These are phyloP conservation scores for Russula foetens DNA, from an alignment of 768 basidiomycete genomes.

Conservation along the genomic window DNA sequence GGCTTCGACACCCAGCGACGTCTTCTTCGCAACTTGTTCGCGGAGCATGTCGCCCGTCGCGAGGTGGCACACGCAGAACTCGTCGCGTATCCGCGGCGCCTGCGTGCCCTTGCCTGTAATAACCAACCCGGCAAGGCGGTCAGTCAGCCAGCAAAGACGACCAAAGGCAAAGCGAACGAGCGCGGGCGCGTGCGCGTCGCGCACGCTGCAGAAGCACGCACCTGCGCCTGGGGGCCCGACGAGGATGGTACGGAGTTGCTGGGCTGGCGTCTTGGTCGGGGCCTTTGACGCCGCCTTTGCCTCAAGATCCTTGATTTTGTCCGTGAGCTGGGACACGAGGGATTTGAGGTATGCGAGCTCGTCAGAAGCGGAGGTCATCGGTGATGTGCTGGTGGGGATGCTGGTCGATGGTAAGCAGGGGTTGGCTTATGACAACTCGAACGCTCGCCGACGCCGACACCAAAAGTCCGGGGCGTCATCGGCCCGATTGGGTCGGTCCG, in stretches of 20 bases:
- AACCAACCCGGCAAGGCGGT: background rate
- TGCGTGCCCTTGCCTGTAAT: slow-evolving; percentile 94
- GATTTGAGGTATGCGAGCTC: slow-evolving; percentile 94
- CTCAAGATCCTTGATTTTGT: slow-evolving; percentile 82
- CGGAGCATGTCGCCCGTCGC: slow-evolving; percentile 99
- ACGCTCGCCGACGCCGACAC: too few species aligned
- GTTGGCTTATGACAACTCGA: background rate
- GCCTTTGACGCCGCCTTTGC: slow-evolving; percentile 40
- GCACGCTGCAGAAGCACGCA: slow-evolving; percentile 30
- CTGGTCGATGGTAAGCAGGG: background rate
- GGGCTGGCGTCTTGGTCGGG: slow-evolving; percentile 56
- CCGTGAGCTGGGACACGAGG: slow-evolving; percentile 83
- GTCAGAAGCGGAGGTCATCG: slow-evolving; percentile 51
- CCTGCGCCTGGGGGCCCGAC: slow-evolving; percentile 97
- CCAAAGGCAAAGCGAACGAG: background rate
- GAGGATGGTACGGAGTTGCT: slow-evolving; percentile 84
- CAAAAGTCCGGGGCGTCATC: too few species aligned
- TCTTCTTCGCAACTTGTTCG: slow-evolving; percentile 84
- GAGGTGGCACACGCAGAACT: slow-evolving; percentile 95
- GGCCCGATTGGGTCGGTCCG: too few species aligned
- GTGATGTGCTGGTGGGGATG: background rate
- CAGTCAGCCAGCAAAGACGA: background rate
- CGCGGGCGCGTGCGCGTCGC: too few species aligned
- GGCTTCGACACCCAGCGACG: slow-evolving; percentile 79
- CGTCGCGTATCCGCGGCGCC: slow-evolving; percentile 84